A percentile compares a stretch with the other conserved stretches of the same genome.
phyloP scores from a whole-genome alignment of 2,329 filamentous ascomycete species.

The Bisporella sp. region DNA sequence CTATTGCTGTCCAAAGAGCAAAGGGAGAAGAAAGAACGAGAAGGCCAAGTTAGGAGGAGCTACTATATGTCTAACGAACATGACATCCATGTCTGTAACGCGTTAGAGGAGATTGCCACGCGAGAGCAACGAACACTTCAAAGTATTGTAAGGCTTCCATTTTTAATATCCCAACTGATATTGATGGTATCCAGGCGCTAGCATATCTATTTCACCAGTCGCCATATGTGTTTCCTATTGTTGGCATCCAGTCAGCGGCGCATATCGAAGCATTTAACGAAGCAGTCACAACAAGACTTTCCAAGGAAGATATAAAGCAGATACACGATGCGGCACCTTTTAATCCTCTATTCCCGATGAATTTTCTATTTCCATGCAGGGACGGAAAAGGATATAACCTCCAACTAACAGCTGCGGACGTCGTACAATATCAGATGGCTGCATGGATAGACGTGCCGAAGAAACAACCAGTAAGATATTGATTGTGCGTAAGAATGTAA shows the following conservation, averaged over 20 bases:
- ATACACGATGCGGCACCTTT: slow-evolving; percentile 12
- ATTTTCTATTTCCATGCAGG: neutral
- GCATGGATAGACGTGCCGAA: neutral
- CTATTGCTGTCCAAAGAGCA: neutral
- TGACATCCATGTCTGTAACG: neutral
- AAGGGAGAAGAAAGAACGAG: neutral
- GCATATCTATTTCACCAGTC: slow-evolving; percentile 11
- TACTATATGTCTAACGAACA: neutral
- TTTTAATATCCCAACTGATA: neutral
- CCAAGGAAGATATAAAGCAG: slow-evolving; percentile 6
- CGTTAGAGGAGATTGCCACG: slow-evolving; percentile 44
- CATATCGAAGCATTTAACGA: slow-evolving; percentile 8
- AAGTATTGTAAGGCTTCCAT: neutral
- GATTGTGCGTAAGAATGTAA: neutral
- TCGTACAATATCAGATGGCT: neutral
- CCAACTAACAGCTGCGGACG: neutral
- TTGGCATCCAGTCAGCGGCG: slow-evolving; percentile 10
- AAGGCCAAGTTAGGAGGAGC: neutral
- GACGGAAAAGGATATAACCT: neutral
- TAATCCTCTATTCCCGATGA: slow-evolving; percentile 8
- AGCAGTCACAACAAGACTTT: slow-evolving; percentile 6
- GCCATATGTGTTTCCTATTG: neutral
- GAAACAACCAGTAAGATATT: neutral
- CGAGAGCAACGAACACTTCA: slow-evolving; percentile 48
- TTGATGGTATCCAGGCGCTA: neutral